A percentile compares a stretch with the other conserved stretches of the same genome.
Evolutionary conservation across 2,329 filamentous ascomycete species (phyloP).

Genomic region (Aurifilum marmelostoma): DNA sequence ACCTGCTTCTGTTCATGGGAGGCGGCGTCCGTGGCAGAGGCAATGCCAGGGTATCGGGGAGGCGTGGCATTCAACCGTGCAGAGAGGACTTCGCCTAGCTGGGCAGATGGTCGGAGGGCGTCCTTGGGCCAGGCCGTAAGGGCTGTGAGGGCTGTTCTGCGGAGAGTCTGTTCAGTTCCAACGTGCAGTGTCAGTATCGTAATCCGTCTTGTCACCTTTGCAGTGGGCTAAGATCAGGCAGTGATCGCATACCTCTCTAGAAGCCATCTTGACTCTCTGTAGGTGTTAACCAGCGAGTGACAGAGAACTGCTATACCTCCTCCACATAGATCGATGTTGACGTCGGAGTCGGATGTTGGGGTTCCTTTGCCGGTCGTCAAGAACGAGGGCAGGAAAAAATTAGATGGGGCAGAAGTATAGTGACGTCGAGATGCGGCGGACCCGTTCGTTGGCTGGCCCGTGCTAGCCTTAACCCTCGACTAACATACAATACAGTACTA

Average conservation of each 20-base stretch:
- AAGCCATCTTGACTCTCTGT: conserved; percentile 21
- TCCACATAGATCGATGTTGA: background rate
- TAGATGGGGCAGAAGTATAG: background rate
- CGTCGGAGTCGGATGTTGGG: background rate
- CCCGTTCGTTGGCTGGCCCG: background rate
- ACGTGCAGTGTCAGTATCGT: background rate
- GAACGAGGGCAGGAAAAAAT: background rate
- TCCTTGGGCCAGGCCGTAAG: conserved; percentile 67
- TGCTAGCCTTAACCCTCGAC: background rate
- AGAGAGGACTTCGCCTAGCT: conserved; percentile 61
- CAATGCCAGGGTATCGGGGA: conserved; percentile 29
- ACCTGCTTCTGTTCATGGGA: conserved; percentile 53
- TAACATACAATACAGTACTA: background rate
- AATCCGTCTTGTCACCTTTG: background rate
- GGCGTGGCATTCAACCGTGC: conserved; percentile 46
- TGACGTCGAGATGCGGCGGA: background rate
- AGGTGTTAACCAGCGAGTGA: background rate
- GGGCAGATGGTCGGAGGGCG: conserved; percentile 63
- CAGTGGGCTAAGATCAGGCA: background rate
- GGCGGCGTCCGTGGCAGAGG: conserved; percentile 38
- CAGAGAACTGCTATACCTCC: background rate
- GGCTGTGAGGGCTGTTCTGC: conserved; percentile 47
- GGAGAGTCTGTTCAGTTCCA: conserved; percentile 14
- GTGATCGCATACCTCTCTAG: conserved; percentile 18
- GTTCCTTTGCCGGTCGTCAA: background rate